These are phyloP conservation scores for Solanum dulcamara DNA, from an alignment of 257 asterid genomes.

Conservation along the genomic window DNA sequence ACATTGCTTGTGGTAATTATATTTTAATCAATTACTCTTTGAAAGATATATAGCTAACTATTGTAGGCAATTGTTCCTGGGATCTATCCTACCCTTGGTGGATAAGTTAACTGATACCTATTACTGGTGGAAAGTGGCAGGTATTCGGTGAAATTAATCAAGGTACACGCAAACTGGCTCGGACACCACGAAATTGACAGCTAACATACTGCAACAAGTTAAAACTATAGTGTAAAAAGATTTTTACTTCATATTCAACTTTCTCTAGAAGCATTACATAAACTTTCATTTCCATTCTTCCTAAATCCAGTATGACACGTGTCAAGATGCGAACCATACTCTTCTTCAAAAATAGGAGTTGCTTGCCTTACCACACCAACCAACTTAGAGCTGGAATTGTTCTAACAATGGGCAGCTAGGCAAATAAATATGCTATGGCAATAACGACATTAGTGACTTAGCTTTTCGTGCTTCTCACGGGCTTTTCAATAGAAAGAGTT, in stretches of 20 bases:
- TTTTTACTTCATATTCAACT: no score
- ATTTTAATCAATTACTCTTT: not conserved
- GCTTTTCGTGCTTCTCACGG: no score
- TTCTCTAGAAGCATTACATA: no score
- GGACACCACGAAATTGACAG: no score
- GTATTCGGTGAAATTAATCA: no score
- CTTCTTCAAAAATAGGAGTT: not conserved
- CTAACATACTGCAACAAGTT: not conserved
- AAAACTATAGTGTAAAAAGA: not conserved
- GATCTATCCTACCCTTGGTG: no score
- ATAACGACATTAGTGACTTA: not conserved
- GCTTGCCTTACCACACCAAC: not conserved
- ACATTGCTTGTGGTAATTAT: constrained; percentile 46
- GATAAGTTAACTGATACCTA: no score
- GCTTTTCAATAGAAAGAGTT: not conserved
- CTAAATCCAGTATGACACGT: no score
- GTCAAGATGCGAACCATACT: not conserved
- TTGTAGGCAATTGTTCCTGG: no score
- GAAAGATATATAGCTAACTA: not conserved
- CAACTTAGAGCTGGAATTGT: not conserved
- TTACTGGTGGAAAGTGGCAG: no score
- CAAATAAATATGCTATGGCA: not conserved
- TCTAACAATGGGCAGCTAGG: not conserved
- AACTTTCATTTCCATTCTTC: no score
- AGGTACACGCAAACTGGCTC: no score